A percentile compares a stretch with the other conserved stretches of the same genome.
phyloP scores from a whole-genome alignment of 352 stramenopile genomes.

The Pythium dissimile region DNA sequence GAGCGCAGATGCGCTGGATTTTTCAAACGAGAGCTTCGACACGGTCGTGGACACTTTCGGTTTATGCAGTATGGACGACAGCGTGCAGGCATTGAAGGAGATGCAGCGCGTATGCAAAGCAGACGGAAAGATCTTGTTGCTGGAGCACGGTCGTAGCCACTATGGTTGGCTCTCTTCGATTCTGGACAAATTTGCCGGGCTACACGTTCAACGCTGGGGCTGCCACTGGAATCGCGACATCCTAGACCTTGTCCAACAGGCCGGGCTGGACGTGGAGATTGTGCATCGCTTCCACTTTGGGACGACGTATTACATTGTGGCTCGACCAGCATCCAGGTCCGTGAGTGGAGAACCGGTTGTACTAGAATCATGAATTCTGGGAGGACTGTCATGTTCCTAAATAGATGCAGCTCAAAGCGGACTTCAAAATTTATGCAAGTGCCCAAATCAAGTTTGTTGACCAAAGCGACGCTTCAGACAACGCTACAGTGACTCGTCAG shows the following conservation, averaged over 20 bases:
- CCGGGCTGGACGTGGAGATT: slow-evolving; percentile 84
- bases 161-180: slow-evolving; percentile 89
- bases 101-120: slow-evolving; percentile 92
- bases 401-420: no score
- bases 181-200: slow-evolving; percentile 91
- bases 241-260: slow-evolving; percentile 74
- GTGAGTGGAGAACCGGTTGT: no score
- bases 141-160: slow-evolving; percentile 93
- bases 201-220: slow-evolving; percentile 93
- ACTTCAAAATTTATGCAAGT: no score
- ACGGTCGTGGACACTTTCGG: slow-evolving; percentile 97
- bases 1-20: slow-evolving; percentile 53
- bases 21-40: slow-evolving; percentile 85
- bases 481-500: not conserved
- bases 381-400: no score
- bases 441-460: no score
- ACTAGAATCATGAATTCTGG: no score
- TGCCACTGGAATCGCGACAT: slow-evolving; percentile 97
- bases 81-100: slow-evolving; percentile 86
- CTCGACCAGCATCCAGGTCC: slow-evolving; percentile 28
- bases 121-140: slow-evolving; percentile 85
- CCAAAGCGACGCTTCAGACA: not conserved
- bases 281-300: slow-evolving; percentile 93
- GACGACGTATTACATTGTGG: slow-evolving; percentile 91
- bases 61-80: slow-evolving; percentile 95